Evolutionary conservation across 106 monocot species (phyloP).

Genomic region (Chionographis japonica): DNA sequence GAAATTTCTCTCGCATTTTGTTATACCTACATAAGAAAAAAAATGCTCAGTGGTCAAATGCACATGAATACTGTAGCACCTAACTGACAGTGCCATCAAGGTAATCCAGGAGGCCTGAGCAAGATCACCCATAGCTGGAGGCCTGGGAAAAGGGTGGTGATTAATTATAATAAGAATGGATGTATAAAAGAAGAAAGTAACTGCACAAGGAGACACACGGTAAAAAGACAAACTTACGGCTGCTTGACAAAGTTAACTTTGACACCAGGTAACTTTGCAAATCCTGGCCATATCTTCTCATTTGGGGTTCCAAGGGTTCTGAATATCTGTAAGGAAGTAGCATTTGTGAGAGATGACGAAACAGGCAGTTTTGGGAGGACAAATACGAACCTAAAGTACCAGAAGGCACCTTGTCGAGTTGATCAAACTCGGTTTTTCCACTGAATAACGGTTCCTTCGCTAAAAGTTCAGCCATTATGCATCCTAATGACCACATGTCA

Average conservation of each 20-base stretch:
- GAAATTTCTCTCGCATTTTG: slow-evolving; percentile 78
- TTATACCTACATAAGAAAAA: slow-evolving; percentile 44
- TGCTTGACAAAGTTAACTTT: slow-evolving; percentile 77
- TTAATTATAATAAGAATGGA: slow-evolving; percentile 11
- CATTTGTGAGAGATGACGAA: neutral
- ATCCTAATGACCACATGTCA: slow-evolving; percentile 87
- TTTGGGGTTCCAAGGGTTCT: slow-evolving; percentile 82
- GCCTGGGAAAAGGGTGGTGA: slow-evolving; percentile 26
- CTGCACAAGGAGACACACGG: no score
- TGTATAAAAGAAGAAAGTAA: no score
- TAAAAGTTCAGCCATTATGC: slow-evolving; percentile 82
- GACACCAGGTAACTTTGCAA: slow-evolving; percentile 56
- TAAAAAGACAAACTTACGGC: slow-evolving; percentile 46
- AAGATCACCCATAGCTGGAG: slow-evolving; percentile 27
- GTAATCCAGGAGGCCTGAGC: slow-evolving; percentile 21
- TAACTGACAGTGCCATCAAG: slow-evolving; percentile 20
- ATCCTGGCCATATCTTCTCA: slow-evolving; percentile 89
- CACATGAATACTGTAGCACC: slow-evolving; percentile 17
- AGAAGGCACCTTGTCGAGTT: slow-evolving; percentile 64
- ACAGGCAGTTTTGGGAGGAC: neutral
- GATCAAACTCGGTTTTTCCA: slow-evolving; percentile 68
- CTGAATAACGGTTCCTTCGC: slow-evolving; percentile 66
- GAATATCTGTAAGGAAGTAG: slow-evolving; percentile 65
- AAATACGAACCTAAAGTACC: neutral
- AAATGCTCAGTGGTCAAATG: slow-evolving; percentile 2